These are phyloP conservation scores for Rhododendron henanense DNA, from an alignment of 148 eudicot genomes.

Conservation along the genomic window DNA sequence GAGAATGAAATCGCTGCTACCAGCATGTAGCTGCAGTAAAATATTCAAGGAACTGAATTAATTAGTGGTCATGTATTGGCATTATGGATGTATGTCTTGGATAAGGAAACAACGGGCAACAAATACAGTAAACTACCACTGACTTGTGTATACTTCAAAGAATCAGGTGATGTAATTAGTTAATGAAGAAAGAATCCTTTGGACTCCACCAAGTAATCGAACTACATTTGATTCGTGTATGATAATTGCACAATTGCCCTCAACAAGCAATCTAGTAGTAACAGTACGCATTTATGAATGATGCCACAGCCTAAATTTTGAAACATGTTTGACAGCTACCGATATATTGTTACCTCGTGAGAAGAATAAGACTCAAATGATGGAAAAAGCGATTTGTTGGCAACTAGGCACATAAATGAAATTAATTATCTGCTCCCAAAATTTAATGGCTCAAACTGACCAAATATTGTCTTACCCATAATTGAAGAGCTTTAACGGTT, in stretches of 20 bases:
- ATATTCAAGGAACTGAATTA: slow-evolving; percentile 5
- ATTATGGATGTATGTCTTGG: neutral
- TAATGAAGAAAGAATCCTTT: neutral
- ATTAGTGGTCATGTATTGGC: neutral
- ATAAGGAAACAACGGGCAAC: neutral
- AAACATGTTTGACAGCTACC: neutral
- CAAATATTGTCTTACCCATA: neutral
- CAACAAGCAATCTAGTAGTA: neutral
- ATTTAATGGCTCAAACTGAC: neutral
- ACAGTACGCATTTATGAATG: neutral
- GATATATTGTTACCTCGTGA: neutral
- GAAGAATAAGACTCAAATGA: neutral
- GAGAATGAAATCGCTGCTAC: slow-evolving; percentile 32
- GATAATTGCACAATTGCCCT: neutral
- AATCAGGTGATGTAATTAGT: neutral
- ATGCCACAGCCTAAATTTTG: neutral
- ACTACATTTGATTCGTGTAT: neutral
- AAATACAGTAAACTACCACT: neutral
- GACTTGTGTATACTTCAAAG: neutral
- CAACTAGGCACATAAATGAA: neutral
- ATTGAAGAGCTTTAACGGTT: neutral
- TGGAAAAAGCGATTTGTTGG: neutral
- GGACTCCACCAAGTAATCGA: neutral
- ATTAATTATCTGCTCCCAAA: neutral
- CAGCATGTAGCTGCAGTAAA: slow-evolving; percentile 39